Percentiles rank a stretch among this genome's conserved stretches.
Evolutionary conservation across 1,284 basidiomycete species (phyloP).

Genomic region (Pyrrhoderma noxium): DNA sequence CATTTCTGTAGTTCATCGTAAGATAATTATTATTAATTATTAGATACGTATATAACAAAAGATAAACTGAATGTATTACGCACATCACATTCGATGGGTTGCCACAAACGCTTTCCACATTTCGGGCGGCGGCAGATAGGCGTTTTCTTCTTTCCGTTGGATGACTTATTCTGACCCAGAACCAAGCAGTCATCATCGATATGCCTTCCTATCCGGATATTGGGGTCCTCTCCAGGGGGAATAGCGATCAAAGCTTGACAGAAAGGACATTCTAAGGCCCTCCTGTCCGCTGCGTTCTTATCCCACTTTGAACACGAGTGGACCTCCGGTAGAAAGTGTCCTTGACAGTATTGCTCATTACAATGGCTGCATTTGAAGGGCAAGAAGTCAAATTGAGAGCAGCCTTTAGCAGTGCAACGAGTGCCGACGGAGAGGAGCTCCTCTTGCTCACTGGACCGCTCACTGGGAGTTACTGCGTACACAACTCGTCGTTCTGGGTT

Average conservation of each 20-base stretch:
- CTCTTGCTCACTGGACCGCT: constrained; percentile 34
- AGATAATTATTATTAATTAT: background rate
- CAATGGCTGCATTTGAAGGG: constrained; percentile 78
- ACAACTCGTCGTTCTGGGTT: constrained; percentile 19
- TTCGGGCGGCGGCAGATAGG: constrained; percentile 53
- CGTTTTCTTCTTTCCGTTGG: constrained; percentile 23
- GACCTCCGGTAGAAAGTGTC: constrained; percentile 60
- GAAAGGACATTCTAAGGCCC: constrained; percentile 67
- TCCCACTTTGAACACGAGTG: constrained; percentile 68
- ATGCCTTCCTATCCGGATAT: constrained; percentile 67
- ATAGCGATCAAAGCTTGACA: constrained; percentile 67
- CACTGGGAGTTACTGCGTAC: constrained; percentile 19
- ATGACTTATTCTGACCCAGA: constrained; percentile 52
- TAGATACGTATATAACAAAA: too few relatives aligned
- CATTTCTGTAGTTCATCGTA: constrained; percentile 9
- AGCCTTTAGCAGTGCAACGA: constrained; percentile 58
- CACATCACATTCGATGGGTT: constrained; percentile 66
- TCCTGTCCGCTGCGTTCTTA: constrained; percentile 55
- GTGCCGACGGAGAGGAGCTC: constrained; percentile 60
- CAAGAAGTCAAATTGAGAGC: constrained; percentile 70
- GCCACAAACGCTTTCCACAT: constrained; percentile 66
- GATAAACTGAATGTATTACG: too few relatives aligned
- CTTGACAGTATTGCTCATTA: constrained; percentile 55
- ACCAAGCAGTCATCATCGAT: constrained; percentile 57
- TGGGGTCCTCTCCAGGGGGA: constrained; percentile 66